phyloP scores from a whole-genome alignment of 352 stramenopile genomes.

The Thraustochytrium sp. region DNA sequence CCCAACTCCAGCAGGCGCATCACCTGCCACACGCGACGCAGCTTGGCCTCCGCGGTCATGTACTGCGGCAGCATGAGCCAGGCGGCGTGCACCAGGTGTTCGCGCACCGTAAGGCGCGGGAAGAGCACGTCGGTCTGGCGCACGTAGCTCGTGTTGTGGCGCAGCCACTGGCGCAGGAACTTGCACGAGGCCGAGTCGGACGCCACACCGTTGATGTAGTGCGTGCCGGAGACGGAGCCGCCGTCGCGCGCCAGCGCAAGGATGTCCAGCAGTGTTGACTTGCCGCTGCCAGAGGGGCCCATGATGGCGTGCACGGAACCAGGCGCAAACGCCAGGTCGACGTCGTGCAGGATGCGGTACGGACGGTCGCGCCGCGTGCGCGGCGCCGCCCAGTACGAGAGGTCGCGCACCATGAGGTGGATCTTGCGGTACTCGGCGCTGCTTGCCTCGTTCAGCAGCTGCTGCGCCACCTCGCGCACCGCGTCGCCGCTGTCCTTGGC shows the following conservation, averaged over 20 bases:
- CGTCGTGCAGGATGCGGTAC: conserved; percentile 19
- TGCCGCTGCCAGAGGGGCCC: conserved; percentile 42
- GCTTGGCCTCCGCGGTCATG: conserved; percentile 19
- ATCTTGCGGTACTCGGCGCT: conserved; percentile 39
- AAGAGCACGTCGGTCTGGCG: conserved; percentile 29
- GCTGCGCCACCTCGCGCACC: conserved; percentile 28
- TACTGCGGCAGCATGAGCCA: conserved; percentile 44
- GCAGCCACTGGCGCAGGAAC: conserved; percentile 36
- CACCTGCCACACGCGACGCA: conserved; percentile 31
- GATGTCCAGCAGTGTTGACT: conserved; percentile 39
- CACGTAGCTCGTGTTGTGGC: conserved; percentile 36
- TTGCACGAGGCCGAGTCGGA: not conserved
- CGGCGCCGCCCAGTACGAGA: conserved; percentile 22
- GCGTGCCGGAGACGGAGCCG: not conserved
- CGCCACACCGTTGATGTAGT: conserved; percentile 38
- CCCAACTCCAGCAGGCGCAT: conserved; percentile 35
- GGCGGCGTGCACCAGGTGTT: conserved; percentile 28
- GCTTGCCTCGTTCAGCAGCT: conserved; percentile 37
- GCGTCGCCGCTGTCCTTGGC: not conserved
- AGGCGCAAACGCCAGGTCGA: conserved; percentile 19
- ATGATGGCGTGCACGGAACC: conserved; percentile 39
- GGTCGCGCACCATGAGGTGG: conserved; percentile 42
- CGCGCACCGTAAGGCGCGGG: conserved; percentile 22
- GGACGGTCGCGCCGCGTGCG: not conserved
- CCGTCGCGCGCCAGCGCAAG: not conserved